These are phyloP conservation scores for Dioszegia hungarica DNA, from an alignment of 768 basidiomycete species.

Conservation along the genomic window DNA sequence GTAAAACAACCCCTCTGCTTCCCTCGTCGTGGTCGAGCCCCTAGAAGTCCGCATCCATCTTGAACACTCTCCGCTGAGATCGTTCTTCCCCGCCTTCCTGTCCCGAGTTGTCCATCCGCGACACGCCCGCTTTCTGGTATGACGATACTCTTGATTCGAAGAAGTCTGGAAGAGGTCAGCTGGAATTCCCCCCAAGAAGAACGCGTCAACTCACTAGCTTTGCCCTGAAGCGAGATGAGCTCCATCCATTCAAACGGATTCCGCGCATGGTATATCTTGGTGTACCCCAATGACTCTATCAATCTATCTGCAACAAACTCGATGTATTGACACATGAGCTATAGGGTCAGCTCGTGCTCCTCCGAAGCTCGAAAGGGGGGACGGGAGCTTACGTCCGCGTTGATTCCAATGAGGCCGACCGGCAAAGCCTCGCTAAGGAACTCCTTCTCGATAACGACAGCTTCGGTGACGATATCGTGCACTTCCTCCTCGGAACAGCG, in stretches of 20 bases:
- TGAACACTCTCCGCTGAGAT: constrained; percentile 39
- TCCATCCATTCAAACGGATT: constrained; percentile 64
- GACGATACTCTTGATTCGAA: constrained; percentile 89
- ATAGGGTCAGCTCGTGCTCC: background rate
- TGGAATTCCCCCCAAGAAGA: background rate
- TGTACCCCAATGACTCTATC: constrained; percentile 42
- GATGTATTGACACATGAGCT: constrained; percentile 50
- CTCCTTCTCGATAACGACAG: constrained; percentile 48
- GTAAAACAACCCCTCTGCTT: too few relatives aligned
- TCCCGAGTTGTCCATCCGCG: constrained; percentile 29
- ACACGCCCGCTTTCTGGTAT: constrained; percentile 52
- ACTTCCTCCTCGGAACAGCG: constrained; percentile 37
- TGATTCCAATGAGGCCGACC: constrained; percentile 46
- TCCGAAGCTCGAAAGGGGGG: background rate
- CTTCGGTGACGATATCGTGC: constrained; percentile 43
- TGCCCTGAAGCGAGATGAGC: constrained; percentile 89
- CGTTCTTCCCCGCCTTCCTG: constrained; percentile 6
- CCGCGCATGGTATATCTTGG: constrained; percentile 45
- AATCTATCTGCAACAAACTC: constrained; percentile 49
- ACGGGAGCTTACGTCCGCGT: constrained; percentile 24
- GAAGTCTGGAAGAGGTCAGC: constrained; percentile 59
- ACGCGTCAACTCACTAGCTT: constrained; percentile 55
- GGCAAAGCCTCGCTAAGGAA: constrained; percentile 48
- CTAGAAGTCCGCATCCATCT: constrained; percentile 51
- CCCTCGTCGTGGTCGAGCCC: background rate